A percentile compares a stretch with the other conserved stretches of the same genome.
phyloP scores from a whole-genome alignment of 305 asterid species.

The Rubia peregrina region DNA sequence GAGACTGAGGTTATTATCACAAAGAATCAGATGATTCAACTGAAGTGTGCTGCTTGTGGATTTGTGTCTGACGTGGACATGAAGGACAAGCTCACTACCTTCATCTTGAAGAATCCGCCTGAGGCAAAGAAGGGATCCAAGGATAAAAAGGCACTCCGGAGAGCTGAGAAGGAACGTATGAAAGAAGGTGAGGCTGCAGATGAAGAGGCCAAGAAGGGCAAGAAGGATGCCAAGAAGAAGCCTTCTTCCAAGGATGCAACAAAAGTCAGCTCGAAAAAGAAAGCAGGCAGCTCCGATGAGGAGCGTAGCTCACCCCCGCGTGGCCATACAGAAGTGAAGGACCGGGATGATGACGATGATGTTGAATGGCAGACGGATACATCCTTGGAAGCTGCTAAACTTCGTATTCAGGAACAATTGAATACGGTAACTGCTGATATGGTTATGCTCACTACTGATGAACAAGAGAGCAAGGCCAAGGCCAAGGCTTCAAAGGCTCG shows the following conservation, averaged over 20 bases:
- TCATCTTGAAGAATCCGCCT: constrained; percentile 40
- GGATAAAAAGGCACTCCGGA: constrained; percentile 35
- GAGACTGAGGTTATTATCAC: constrained; percentile 35
- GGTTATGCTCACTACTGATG: constrained; percentile 36
- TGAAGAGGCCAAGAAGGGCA: constrained; percentile 33
- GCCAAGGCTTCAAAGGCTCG: constrained; percentile 10
- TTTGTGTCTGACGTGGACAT: constrained; percentile 38
- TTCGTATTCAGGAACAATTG: constrained; percentile 36
- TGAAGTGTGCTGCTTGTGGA: constrained; percentile 41
- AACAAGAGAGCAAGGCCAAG: constrained; percentile 26
- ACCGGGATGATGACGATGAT: constrained; percentile 19
- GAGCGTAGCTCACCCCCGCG: constrained; percentile 28
- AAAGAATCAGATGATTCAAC: constrained; percentile 35
- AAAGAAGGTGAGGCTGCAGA: constrained; percentile 41
- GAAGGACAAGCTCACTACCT: constrained; percentile 39
- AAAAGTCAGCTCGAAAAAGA: constrained; percentile 26
- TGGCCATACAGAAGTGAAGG: constrained; percentile 14
- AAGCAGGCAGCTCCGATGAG: constrained; percentile 31
- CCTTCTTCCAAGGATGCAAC: constrained; percentile 25
- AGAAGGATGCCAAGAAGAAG: constrained; percentile 35
- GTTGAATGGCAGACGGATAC: constrained; percentile 42
- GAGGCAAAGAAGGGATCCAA: constrained; percentile 35
- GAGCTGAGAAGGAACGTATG: constrained; percentile 38
- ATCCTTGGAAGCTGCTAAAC: constrained; percentile 35
- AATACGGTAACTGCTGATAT: constrained; percentile 37